Evolutionary conservation across 441 rosid species (phyloP).

Genomic region (Brassica hybrid): DNA sequence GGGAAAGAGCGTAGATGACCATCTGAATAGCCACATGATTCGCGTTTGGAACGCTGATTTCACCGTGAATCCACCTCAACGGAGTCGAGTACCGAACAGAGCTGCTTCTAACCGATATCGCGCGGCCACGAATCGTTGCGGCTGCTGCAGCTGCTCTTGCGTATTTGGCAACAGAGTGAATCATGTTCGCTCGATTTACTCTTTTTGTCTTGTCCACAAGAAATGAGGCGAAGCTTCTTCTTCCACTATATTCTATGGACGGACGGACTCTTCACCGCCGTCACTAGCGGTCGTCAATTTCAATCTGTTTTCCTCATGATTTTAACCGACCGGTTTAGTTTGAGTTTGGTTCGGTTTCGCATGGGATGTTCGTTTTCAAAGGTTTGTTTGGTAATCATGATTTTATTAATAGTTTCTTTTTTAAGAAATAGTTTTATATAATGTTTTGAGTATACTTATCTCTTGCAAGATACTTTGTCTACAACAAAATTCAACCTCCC

Average conservation of each 20-base stretch:
- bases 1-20: conserved; percentile 84
- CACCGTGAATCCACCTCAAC: conserved; percentile 58
- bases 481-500: conserved; percentile 39
- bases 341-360: not conserved
- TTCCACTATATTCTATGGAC: no score
- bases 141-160: conserved; percentile 39
- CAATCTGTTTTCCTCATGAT: not conserved
- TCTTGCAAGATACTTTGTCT: conserved; percentile 25
- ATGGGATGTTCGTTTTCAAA: no score
- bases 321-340: not conserved
- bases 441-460: not conserved
- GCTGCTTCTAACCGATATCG: not conserved
- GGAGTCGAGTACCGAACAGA: conserved; percentile 27
- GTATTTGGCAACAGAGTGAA: conserved; percentile 45
- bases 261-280: conserved; percentile 21
- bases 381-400: no score
- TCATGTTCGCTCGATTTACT: conserved; percentile 45
- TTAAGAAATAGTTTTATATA: no score
- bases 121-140: conserved; percentile 32
- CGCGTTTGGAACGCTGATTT: conserved; percentile 47
- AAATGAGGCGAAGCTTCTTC: not conserved
- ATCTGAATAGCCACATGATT: conserved; percentile 83
- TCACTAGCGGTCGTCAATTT: conserved; percentile 1
- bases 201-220: not conserved
- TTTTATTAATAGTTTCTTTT: no score